Base-by-base conservation (phyloP, 305 asterid species). In the Galium porrigens region DNA sequence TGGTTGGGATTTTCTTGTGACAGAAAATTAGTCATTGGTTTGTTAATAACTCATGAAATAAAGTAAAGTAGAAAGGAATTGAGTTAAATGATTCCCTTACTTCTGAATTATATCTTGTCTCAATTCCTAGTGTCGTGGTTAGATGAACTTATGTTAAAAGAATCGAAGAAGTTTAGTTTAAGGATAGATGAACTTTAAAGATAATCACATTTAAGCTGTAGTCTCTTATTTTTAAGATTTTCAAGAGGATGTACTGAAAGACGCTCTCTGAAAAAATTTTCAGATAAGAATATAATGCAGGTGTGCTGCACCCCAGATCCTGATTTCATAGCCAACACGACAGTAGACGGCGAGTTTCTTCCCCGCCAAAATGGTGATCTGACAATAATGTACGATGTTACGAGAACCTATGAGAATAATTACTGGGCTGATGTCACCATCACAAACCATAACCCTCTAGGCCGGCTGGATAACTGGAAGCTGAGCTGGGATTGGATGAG, bases 401-500 rank as follows among this genome's bases (percentile, higher is more conserved):
- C 65, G 3, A 67, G 89, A 67, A 89, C 97, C 0, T 92, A 89
- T 29, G 92, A 81, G 2, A 74, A 86, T 18, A 87, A 73, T 61
- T 92, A 92, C 68, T 89, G 97, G 99, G 95, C 99, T 0, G 82
- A 81, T 36, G 97, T 92, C 17, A 82, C 82, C 0, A 89, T 92
- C 6, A 79, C 84, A 37, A 92, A 89, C 76, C 95, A 87, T 78
- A 89, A 83, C 70, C 84, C 94, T 3, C 95, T 92, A 5, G 99
- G 95, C 55, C 82, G 97, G 0, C 94, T 92, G 18, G 97, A 92
- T 39, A 82, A 82, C 79, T 92, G 99, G 99, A 81, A 77, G 73
- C 65, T 92, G 30, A 89, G 91, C 79, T 92, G 96, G 95, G 96
- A 92, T 64, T 92, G 99, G 97, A 89, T 92, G 97, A 86, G 85